Conservation (phyloP, 768 basidiomycete genomes). For the Pleurotus pulmonarius region DNA sequence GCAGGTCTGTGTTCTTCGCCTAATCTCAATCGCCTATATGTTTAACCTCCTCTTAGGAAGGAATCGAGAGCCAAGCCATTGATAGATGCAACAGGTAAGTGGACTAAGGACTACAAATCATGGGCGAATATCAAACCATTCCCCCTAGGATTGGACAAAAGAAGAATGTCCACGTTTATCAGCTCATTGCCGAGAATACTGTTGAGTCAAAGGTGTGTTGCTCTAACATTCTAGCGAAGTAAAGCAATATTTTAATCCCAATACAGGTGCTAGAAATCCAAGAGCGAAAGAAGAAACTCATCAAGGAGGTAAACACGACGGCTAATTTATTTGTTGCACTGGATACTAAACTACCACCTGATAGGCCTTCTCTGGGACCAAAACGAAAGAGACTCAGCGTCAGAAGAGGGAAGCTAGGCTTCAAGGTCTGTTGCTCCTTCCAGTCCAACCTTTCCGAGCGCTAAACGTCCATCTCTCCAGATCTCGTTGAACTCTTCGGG, state of each 20-base stretch:
- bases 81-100: conserved; percentile 61
- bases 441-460: not conserved
- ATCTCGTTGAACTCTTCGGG: conserved; percentile 59
- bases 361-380: conserved; percentile 85
- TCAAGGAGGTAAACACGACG: conserved; percentile 54
- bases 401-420: conserved; percentile 79
- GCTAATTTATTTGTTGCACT: not conserved
- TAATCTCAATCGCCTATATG: conserved; percentile 1
- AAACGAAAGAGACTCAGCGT: conserved; percentile 67
- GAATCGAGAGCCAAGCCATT: conserved; percentile 82
- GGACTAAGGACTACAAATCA: too few relatives aligned
- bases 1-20: conserved; percentile 40
- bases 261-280: conserved; percentile 75
- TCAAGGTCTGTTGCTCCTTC: conserved; percentile 50
- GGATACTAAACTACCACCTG: not conserved
- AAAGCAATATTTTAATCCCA: not conserved
- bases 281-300: conserved; percentile 75
- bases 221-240: not conserved
- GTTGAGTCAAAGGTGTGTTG: conserved; percentile 72
- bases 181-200: conserved; percentile 86
- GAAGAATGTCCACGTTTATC: conserved; percentile 82
- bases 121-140: not conserved
- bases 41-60: conserved; percentile 42
- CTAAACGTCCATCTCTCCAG: conserved; percentile 24
- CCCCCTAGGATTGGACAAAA: conserved; percentile 67